Evolutionary conservation across 208 protist genomes (phyloP), one percentile per base, ranked within the genome.

Genomic region (Trypanosoma mega): DNA sequence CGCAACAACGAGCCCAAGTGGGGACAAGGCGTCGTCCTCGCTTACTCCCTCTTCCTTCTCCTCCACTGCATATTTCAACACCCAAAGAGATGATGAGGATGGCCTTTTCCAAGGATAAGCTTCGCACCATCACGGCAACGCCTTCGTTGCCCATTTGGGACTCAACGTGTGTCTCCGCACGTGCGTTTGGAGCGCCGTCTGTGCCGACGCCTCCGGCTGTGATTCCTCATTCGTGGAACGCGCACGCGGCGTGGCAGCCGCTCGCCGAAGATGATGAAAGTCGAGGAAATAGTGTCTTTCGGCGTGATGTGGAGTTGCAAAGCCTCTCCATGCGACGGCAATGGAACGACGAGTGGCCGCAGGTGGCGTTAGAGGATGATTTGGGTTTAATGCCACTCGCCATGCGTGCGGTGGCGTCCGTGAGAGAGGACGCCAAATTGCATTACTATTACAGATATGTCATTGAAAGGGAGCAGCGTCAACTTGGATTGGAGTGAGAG

Each of bases 401-500:
- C n/a, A 58, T 63, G 14, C 36, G 55, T 4, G 24, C 29, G 7
- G 24, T 23, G 21, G 3, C 46, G 24, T 46, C 24, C 9, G 31
- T 63, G 27, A 29, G 49, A 23, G 64, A 70, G 18, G 64, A 70
- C 20, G 55, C 64, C 0, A 33, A 48, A 39, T 12, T 70, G 29
- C 64, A 70, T 20, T 70, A 70, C 23, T 70, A 29, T 21, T 63
- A 58, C 44, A 53, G 53, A 8, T 30, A 63, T 21, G 64, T 55
- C 23, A 41, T 70, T n/a, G 36, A 57, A 33, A 46, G 48, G 6
- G 64, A 56, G 16, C 54, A 29, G 30, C n/a, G 36, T 5, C 53
- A 36, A 7, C 27, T 63, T 48, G 49, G 48, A n/a, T n/a, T n/a
- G n/a, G n/a, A n/a, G n/a, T n/a, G n/a, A n/a, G n/a, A n/a, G n/a